phyloP scores from a whole-genome alignment of 352 stramenopile species.

The Plasmopara viticola region DNA sequence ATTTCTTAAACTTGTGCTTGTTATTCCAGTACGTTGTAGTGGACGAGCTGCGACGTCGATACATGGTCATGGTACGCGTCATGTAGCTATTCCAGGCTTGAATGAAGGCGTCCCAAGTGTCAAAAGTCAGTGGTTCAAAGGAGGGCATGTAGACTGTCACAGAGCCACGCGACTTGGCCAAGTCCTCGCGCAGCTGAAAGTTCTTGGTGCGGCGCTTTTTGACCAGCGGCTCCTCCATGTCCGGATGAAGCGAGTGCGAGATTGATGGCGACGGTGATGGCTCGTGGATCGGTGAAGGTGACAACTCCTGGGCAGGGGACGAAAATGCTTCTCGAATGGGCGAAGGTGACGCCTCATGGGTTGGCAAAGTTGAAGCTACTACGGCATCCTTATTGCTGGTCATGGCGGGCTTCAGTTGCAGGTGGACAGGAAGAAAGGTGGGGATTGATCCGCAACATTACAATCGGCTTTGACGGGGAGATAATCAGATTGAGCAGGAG shows the following conservation, averaged over 20 bases:
- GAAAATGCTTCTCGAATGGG: neutral
- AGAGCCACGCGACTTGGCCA: constrained; percentile 44
- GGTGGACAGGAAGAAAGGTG: constrained; percentile 1
- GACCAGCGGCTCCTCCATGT: constrained; percentile 26
- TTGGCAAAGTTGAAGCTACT: constrained; percentile 9
- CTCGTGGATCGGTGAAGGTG: neutral
- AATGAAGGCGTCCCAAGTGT: constrained; percentile 62
- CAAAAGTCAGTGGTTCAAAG: constrained; percentile 52
- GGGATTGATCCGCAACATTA: constrained; percentile 5
- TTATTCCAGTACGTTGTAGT: constrained; percentile 70
- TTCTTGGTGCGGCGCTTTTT: constrained; percentile 84
- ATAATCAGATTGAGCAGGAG: constrained; percentile 2
- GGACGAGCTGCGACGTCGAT: constrained; percentile 61
- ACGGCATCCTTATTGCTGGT: constrained; percentile 10
- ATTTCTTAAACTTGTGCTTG: constrained; percentile 71
- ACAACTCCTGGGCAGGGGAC: neutral
- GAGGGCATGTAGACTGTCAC: constrained; percentile 38
- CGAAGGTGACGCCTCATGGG: neutral
- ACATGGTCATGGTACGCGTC: constrained; percentile 67
- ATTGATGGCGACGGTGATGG: neutral
- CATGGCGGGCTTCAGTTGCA: constrained; percentile 17
- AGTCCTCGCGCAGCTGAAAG: constrained; percentile 68
- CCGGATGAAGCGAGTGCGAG: constrained; percentile 2
- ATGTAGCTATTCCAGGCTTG: constrained; percentile 62
- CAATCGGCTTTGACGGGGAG: neutral